Conservation (phyloP, 805 yeast species). For the Zygoascus ofunaensis region DNA sequence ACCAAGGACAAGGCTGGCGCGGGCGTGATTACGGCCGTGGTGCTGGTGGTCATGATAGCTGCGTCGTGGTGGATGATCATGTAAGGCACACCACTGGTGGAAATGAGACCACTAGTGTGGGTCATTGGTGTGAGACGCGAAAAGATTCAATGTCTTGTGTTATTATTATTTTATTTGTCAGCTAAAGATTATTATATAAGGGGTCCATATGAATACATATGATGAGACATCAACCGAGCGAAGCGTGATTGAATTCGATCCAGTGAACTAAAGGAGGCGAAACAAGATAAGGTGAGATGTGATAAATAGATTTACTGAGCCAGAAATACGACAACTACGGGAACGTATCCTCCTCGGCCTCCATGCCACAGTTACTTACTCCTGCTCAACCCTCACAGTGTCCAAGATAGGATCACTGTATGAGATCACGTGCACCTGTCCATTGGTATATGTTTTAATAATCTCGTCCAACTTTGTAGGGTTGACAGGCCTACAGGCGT, state of each 20-base stretch:
- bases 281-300: too few relatives aligned
- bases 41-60: constrained; percentile 11
- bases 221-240: not conserved
- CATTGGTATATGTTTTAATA: not conserved
- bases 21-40: constrained; percentile 19
- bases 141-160: not conserved
- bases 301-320: too few relatives aligned
- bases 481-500: constrained; percentile 39
- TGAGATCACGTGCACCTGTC: not conserved
- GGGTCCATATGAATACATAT: not conserved
- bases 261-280: too few relatives aligned
- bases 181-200: too few relatives aligned
- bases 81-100: constrained; percentile 3
- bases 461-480: constrained; percentile 2
- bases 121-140: too few relatives aligned
- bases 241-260: too few relatives aligned
- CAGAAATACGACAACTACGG: too few relatives aligned
- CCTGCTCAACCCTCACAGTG: not conserved
- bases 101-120: too few relatives aligned
- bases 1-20: constrained; percentile 21
- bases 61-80: constrained; percentile 18
- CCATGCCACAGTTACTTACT: too few relatives aligned
- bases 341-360: too few relatives aligned
- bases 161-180: not conserved
- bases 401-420: not conserved